Evolutionary conservation across 2,329 filamentous ascomycete genomes (phyloP), one percentile per base, ranked within the genome.

Genomic region (Metarhizium humberi): DNA sequence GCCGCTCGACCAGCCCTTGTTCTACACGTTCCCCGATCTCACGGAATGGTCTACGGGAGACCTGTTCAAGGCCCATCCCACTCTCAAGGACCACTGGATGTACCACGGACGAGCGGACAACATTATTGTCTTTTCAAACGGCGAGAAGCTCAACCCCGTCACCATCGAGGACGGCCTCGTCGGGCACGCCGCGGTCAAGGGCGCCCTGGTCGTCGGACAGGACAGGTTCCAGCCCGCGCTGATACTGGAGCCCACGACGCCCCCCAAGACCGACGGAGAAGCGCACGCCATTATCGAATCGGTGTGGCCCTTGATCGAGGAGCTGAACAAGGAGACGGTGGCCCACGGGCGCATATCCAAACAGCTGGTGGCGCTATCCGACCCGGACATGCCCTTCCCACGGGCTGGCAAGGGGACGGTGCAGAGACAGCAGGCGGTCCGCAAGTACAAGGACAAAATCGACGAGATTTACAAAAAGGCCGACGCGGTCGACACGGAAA

Each of bases 361-460:
- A 1, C 62, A 73, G 10, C 66, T 76, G 42, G 62, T 79, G 30
- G 59, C 61, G 0, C 20, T 80, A 4, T 65, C 75, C 0, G 66
- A 67, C 8, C 68, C 72, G 0, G 59, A 67, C 8, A 75, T 73
- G 59, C 75, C 76, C 0, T 76, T 80, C 53, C 61, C 66, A 0
- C 68, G 73, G 3, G 70, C 76, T 0, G 67, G 69, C 1, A 80
- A 80, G 60, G 75, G 75, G 1, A 75, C 74, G 0, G 60, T 79
- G 6, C 75, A 75, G 61, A 69, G 74, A n/a, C 59, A 65, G 1
- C 59, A 55, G 2, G 72, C 75, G 0, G 46, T 74, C 1, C 71
- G 68, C 46, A 51, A 73, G 38, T 79, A 79, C 57, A 62, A 69
- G 29, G 63, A 70, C 1, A 72, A 76, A 55, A 76, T 78, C 25